Evolutionary conservation across 148 eudicot species (phyloP).

Genomic region (Camellia japonica): DNA sequence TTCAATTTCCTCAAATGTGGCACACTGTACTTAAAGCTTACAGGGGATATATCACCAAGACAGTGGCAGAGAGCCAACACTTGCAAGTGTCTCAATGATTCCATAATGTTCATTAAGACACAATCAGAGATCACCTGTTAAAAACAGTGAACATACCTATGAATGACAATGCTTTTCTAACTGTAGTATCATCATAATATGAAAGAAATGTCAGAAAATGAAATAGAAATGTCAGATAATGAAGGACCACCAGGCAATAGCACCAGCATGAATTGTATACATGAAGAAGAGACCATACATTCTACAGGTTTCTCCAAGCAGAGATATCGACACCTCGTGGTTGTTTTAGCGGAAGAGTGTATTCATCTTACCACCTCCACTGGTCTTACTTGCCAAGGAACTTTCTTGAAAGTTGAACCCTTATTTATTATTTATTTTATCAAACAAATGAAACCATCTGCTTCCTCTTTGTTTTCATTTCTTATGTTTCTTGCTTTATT

Average conservation of each 20-base stretch:
- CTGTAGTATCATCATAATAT: neutral
- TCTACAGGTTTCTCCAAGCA: constrained; percentile 4
- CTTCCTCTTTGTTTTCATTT: neutral
- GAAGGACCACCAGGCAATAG: neutral
- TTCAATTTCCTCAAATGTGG: constrained; percentile 64
- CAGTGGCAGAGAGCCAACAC: constrained; percentile 74
- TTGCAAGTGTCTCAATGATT: constrained; percentile 47
- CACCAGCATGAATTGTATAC: neutral
- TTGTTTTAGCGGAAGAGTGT: neutral
- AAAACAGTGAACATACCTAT: neutral
- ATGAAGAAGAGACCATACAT: no score
- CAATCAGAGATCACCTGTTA: constrained; percentile 66
- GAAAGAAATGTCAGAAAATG: neutral
- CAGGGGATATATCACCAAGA: constrained; percentile 70
- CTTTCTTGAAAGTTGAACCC: neutral
- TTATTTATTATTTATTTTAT: neutral
- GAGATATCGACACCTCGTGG: neutral
- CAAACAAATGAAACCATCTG: neutral
- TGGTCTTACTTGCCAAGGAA: neutral
- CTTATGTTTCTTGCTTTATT: neutral
- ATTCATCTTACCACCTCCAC: neutral
- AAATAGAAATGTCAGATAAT: neutral
- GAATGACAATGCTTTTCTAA: neutral
- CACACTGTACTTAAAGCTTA: constrained; percentile 42
- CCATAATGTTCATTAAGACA: constrained; percentile 38